Percentiles rank a stretch among this genome's conserved stretches.
Evolutionary conservation across 2,329 filamentous ascomycete species (phyloP).

Genomic region (Didymella pinodella): DNA sequence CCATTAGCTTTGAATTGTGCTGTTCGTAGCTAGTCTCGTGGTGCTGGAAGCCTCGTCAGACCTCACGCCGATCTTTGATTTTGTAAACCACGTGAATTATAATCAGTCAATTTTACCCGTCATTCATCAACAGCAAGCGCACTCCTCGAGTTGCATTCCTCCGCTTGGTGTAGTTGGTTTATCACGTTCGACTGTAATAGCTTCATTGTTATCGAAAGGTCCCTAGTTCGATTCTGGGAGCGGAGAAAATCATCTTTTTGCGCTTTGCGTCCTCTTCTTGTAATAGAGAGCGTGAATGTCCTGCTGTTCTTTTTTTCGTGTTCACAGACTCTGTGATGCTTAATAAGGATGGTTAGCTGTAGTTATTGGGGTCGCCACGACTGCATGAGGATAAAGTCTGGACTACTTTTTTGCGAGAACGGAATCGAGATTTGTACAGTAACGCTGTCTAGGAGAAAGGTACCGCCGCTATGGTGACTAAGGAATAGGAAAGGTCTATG

Average conservation of each 20-base stretch:
- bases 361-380: background rate
- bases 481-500: constrained; percentile 13
- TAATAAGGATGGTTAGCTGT: background rate
- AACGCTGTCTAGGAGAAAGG: background rate
- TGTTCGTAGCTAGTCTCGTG: background rate
- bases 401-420: background rate
- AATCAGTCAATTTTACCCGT: background rate
- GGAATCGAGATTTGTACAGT: background rate
- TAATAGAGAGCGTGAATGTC: too few relatives aligned
- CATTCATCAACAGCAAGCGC: constrained; percentile 7
- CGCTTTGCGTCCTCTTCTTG: background rate
- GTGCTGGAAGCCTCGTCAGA: background rate
- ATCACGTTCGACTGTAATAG: constrained; percentile 26
- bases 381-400: background rate
- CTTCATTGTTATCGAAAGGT: constrained; percentile 25
- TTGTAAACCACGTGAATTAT: background rate
- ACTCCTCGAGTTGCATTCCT: constrained; percentile 9
- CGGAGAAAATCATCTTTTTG: constrained; percentile 18
- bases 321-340: too few relatives aligned
- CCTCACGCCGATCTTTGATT: background rate
- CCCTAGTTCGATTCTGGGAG: constrained; percentile 24
- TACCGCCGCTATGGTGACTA: constrained; percentile 6
- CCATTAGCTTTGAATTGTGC: background rate
- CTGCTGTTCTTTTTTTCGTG: too few relatives aligned
- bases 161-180: constrained; percentile 26